Evolutionary conservation across 1,284 basidiomycete genomes (phyloP).

Genomic region (Xerocomus nothofagi): DNA sequence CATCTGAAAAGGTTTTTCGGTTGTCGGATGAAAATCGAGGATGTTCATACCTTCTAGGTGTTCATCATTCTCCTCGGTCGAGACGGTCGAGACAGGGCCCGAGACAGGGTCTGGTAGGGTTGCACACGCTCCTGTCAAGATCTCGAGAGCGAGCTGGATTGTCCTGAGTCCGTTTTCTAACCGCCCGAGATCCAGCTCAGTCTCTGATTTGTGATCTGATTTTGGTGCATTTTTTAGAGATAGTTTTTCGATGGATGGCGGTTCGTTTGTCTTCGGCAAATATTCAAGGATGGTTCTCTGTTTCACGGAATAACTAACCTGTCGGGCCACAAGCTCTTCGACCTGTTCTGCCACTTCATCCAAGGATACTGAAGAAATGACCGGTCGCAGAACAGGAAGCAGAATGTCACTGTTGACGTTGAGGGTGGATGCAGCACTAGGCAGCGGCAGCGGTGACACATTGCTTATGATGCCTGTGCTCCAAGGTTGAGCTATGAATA

Average conservation of each 20-base stretch:
- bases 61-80: constrained; percentile 38
- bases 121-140: constrained; percentile 86
- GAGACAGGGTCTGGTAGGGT: constrained; percentile 74
- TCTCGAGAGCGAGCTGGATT: constrained; percentile 78
- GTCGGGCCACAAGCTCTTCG: constrained; percentile 52
- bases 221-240: constrained; percentile 62
- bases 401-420: constrained; percentile 74
- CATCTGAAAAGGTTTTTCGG: constrained; percentile 10
- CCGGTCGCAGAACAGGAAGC: constrained; percentile 69
- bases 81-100: constrained; percentile 43
- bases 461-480: constrained; percentile 72
- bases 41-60: constrained; percentile 36
- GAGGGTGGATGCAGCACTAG: constrained; percentile 58
- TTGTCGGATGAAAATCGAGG: background rate
- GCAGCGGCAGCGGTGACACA: constrained; percentile 67
- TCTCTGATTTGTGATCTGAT: constrained; percentile 69
- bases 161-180: constrained; percentile 75
- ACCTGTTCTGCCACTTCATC: constrained; percentile 52
- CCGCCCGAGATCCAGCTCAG: constrained; percentile 70
- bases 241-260: constrained; percentile 51
- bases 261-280: constrained; percentile 43
- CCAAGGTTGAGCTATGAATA: background rate
- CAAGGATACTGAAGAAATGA: constrained; percentile 66
- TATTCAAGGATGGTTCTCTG: constrained; percentile 2
- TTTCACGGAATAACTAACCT: constrained; percentile 41